These are phyloP conservation scores for Alternaria dauci DNA, from an alignment of 2,329 filamentous ascomycete genomes.

Conservation along the genomic window DNA sequence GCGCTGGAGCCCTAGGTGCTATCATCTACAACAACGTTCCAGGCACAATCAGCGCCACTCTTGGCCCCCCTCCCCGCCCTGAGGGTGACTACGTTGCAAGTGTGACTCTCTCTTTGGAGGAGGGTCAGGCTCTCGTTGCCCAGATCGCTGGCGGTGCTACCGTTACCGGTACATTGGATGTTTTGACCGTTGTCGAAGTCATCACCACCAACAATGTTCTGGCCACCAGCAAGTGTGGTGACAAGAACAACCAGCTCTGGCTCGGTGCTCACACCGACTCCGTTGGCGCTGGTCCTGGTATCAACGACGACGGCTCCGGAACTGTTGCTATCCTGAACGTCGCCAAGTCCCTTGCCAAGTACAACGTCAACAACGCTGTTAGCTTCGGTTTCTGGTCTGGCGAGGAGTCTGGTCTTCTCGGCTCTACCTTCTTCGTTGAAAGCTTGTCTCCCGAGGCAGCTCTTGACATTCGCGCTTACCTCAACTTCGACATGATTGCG, in stretches of 20 bases:
- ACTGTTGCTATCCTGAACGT: conserved; percentile 50
- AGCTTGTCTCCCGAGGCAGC: conserved; percentile 35
- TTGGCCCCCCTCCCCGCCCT: conserved; percentile 67
- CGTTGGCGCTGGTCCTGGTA: conserved; percentile 49
- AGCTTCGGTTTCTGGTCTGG: conserved; percentile 52
- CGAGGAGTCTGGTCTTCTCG: conserved; percentile 51
- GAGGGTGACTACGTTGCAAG: conserved; percentile 68
- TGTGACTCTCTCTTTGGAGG: conserved; percentile 68
- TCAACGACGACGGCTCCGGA: conserved; percentile 54
- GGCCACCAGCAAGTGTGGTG: conserved; percentile 48
- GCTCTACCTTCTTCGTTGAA: conserved; percentile 47
- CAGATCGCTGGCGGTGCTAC: conserved; percentile 56
- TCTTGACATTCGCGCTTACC: conserved; percentile 49
- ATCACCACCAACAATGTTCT: conserved; percentile 56
- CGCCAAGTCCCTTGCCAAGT: conserved; percentile 49
- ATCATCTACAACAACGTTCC: conserved; percentile 78
- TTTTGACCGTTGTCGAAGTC: conserved; percentile 58
- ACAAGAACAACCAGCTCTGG: conserved; percentile 46
- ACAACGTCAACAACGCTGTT: conserved; percentile 50
- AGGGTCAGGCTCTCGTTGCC: conserved; percentile 63
- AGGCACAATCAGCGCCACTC: conserved; percentile 67
- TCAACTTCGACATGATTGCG: conserved; percentile 56
- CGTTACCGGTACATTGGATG: conserved; percentile 51
- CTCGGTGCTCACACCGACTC: conserved; percentile 52
- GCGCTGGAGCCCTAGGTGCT: conserved; percentile 73